Evolutionary conservation across 257 asterid species (phyloP), one percentile per base, ranked within the genome.

Genomic region (Oldenlandia corymbosa): DNA sequence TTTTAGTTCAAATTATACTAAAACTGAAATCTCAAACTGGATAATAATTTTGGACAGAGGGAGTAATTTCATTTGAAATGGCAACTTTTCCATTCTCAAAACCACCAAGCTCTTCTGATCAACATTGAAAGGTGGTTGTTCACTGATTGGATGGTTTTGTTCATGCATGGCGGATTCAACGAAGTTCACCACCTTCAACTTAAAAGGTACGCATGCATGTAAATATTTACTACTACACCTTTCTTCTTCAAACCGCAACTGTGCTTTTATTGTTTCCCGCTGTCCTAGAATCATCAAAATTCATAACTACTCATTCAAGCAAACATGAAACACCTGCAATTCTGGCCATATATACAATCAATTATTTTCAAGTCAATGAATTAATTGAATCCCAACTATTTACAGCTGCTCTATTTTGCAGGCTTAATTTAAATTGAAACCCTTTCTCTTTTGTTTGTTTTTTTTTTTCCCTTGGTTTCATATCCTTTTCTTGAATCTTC

Each of bases 401-500:
- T 26, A 17, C 7, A 4, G 11, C 30, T n/a, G 9, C 20, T 13
- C 11, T 53, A 18, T 53, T 20, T 27, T 17, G 60, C 41, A 54
- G 60, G n/a, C n/a, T n/a, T n/a, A n/a, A n/a, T n/a, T n/a, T n/a
- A n/a, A n/a, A n/a, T n/a, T n/a, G n/a, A n/a, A n/a, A n/a, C n/a
- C n/a, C n/a, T 20, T 5, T n/a, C 23, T 26, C 8, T 51, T 55
- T 54, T 54, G 7, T 30, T 14, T 28, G 1, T 10, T 34, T 37
- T 4, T 31, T 68, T 14, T 5, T 1, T 4, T 31, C 42, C 30
- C 30, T 64, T 5, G 23, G 24, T 23, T 32, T 62, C 32, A 28
- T n/a, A 32, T 13, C 48, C 50, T 30, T 47, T 62, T 61, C 56
- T 62, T 28, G 56, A 46, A 62, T 2, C 45, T 46, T 62, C 57